Evolutionary conservation across 169 alveolate species (phyloP), one percentile per base, ranked within the genome.

Genomic region (Cryptosporidium baileyi): DNA sequence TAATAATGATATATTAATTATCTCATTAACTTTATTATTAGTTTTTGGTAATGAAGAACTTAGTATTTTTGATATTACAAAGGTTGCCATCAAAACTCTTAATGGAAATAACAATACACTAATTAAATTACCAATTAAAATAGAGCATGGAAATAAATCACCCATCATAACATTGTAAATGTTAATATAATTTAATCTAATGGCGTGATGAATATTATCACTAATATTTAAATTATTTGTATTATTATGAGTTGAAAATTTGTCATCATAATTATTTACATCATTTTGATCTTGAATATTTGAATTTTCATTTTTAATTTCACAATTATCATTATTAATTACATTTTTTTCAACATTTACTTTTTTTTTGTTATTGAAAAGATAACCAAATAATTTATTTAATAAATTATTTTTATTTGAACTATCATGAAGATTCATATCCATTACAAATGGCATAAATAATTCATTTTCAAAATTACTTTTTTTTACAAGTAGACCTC

Each of bases 111-210:
- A 26, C n/a, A 74, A 28, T 22, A 74, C 44, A 40, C 43, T 74
- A 28, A 74, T 74, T 41, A 74, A 74, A 47, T 57, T 74, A 7
- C 65, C 85, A 8, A 74, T n/a, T 22, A 74, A 5, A 19, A 54
- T 52, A 15, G 85, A 74, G 32, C 85, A 74, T 8, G 85, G 85
- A 57, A 74, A 74, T 22, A 74, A 74, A 36, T 74, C 85, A 0
- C 74, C 85, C 85, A 74, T 74, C 65, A 74, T 74, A 26, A 74
- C 65, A 57, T 74, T 74, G 40, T 74, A 74, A 22, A 74, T 74
- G 15, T 74, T 57, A 24, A 57, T 38, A 43, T 38, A 54, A 11
- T 74, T 74, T 54, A 74, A 17, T 74, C 67, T 51, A 32, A 74
- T 41, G 7, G 85, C 74, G 17, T 65, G 45, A 15, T 47, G 22